Conservation (phyloP, 306 rosid species). For the Cucurbita ficifolia region DNA sequence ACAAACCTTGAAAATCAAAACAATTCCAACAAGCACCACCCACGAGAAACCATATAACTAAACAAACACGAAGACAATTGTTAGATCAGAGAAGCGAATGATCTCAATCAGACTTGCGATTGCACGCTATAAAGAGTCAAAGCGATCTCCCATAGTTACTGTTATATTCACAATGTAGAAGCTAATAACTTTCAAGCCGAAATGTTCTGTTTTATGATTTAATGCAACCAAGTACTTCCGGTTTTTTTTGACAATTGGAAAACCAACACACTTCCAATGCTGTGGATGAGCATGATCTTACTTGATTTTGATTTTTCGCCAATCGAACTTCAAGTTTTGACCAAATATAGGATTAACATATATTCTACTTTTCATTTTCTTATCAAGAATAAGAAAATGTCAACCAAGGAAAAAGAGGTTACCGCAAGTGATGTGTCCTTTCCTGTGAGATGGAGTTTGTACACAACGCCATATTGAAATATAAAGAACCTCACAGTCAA, state of each 20-base stretch:
- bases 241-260: not conserved
- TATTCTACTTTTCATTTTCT: not conserved
- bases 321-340: not conserved
- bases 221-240: not conserved
- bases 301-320: too few species aligned
- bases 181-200: not conserved
- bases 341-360: not conserved
- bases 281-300: too few species aligned
- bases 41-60: conserved; percentile 93
- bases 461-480: conserved; percentile 84
- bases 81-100: conserved; percentile 5
- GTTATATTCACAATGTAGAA: not conserved
- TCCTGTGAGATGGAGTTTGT: conserved; percentile 72
- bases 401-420: conserved; percentile 5
- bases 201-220: not conserved
- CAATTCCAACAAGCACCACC: conserved; percentile 59
- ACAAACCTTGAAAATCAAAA: conserved; percentile 77
- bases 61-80: conserved; percentile 11
- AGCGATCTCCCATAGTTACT: not conserved
- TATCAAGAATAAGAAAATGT: not conserved
- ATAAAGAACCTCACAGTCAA: conserved; percentile 63
- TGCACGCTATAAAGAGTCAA: not conserved
- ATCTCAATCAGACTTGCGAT: not conserved
- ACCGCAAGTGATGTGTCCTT: conserved; percentile 73
- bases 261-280: not conserved